These are phyloP conservation scores for Actinomucor elegans DNA, from an alignment of 371 early-diverging fungal genomes.

Conservation along the genomic window DNA sequence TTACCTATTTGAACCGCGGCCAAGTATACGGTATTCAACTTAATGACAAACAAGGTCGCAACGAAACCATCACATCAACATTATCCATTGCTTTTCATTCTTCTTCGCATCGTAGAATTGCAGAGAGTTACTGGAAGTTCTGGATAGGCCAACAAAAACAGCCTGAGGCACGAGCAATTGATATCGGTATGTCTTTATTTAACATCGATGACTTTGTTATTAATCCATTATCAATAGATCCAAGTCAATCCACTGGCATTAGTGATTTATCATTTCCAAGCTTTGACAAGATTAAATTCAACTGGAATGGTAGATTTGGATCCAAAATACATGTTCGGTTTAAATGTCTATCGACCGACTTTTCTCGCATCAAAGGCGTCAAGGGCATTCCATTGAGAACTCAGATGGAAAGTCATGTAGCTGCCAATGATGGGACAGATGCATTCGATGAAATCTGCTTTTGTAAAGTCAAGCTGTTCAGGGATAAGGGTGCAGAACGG, in stretches of 20 bases:
- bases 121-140: conserved; percentile 73
- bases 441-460: conserved; percentile 47
- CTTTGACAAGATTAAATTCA: conserved; percentile 67
- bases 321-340: conserved; percentile 67
- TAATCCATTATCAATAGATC: conserved; percentile 21
- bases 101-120: conserved; percentile 68
- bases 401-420: conserved; percentile 48
- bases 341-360: conserved; percentile 77
- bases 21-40: conserved; percentile 58
- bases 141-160: conserved; percentile 74
- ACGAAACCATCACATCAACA: conserved; percentile 56
- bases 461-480: conserved; percentile 66
- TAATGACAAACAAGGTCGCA: conserved; percentile 44
- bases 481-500: conserved; percentile 74
- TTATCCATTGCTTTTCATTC: conserved; percentile 75
- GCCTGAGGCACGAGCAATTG: conserved; percentile 62
- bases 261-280: conserved; percentile 46
- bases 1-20: conserved; percentile 40
- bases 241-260: conserved; percentile 46
- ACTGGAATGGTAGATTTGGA: conserved; percentile 66
- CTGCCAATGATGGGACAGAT: background rate
- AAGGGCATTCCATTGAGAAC: conserved; percentile 74
- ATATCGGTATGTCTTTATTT: conserved; percentile 46
- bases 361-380: conserved; percentile 75
- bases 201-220: background rate